Percentiles rank a stretch among this genome's conserved stretches.
Evolutionary conservation across 768 basidiomycete species (phyloP).

Genomic region (Mrakia gelida): DNA sequence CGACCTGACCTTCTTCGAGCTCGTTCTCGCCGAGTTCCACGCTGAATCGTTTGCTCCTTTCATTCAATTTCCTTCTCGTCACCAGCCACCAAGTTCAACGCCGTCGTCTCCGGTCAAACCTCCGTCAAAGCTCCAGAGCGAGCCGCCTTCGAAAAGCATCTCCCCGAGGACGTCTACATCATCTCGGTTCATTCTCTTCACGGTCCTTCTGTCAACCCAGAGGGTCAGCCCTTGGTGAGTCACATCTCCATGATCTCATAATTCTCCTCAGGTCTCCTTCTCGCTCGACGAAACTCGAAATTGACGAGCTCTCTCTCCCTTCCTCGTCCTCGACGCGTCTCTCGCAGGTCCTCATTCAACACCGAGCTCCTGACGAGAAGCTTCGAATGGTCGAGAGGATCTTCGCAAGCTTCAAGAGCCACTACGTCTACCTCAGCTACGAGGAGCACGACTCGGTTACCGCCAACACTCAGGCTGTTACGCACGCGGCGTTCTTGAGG

Average conservation of each 20-base stretch:
- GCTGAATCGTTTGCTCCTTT: neutral
- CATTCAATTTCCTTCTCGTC: neutral
- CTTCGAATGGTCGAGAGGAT: constrained; percentile 75
- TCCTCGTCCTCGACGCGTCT: neutral
- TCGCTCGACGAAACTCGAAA: neutral
- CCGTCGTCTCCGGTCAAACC: constrained; percentile 91
- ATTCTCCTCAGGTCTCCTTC: no score
- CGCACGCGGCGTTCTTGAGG: constrained; percentile 96
- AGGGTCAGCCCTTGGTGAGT: constrained; percentile 83
- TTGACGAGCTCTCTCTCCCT: neutral
- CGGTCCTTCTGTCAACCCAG: constrained; percentile 80
- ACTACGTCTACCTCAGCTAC: constrained; percentile 89
- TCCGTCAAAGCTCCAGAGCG: constrained; percentile 94
- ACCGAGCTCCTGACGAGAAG: constrained; percentile 70
- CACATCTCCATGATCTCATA: neutral
- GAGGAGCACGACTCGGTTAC: constrained; percentile 95
- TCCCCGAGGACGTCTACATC: constrained; percentile 81
- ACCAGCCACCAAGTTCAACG: constrained; percentile 82
- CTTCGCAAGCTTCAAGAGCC: constrained; percentile 69
- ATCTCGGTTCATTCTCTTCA: constrained; percentile 92
- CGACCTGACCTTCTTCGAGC: no score
- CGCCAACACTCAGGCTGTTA: constrained; percentile 97
- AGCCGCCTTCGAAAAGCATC: constrained; percentile 77
- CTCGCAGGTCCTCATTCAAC: constrained; percentile 75
- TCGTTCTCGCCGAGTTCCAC: neutral